phyloP scores from a whole-genome alignment of 1,139 yeast species.

The Pneumocystis murina region DNA sequence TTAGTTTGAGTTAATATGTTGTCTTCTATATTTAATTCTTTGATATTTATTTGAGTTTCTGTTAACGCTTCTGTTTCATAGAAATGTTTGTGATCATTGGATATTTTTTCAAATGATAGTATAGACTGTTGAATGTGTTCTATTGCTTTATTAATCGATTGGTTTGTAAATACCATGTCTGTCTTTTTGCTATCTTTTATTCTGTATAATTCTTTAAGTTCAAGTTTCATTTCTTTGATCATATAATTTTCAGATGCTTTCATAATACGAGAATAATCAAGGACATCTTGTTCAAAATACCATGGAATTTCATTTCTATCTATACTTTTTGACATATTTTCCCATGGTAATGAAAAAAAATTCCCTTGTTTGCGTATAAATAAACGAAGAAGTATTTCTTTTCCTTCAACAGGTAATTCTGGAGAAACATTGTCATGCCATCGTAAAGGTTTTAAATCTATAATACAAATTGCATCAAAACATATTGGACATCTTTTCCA shows the following conservation, averaged over 20 bases:
- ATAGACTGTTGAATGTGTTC: slow-evolving; percentile 32
- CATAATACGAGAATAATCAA: slow-evolving; percentile 44
- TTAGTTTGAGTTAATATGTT: background rate
- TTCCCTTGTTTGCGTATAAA: slow-evolving; percentile 56
- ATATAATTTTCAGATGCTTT: slow-evolving; percentile 46
- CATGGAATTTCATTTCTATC: slow-evolving; percentile 19
- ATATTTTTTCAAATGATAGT: slow-evolving; percentile 1
- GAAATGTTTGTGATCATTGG: slow-evolving; percentile 1
- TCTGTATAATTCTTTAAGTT: slow-evolving; percentile 34
- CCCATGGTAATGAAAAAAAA: slow-evolving; percentile 48
- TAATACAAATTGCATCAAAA: slow-evolving; percentile 44
- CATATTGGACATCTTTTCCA: slow-evolving; percentile 79
- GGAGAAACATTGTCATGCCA: slow-evolving; percentile 44
- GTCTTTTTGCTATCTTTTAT: slow-evolving; percentile 43
- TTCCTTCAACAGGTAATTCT: slow-evolving; percentile 47
- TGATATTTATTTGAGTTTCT: background rate
- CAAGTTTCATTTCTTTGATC: slow-evolving; percentile 39
- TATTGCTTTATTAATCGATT: slow-evolving; percentile 43
- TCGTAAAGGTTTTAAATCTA: slow-evolving; percentile 52
- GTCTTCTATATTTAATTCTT: background rate
- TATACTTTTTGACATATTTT: slow-evolving; percentile 14
- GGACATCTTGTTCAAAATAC: slow-evolving; percentile 25
- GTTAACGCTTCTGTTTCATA: background rate
- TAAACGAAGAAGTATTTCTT: slow-evolving; percentile 46
- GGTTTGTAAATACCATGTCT: slow-evolving; percentile 45